Conservation (phyloP, 805 yeast species). For the Saturnispora ahearnii region DNA sequence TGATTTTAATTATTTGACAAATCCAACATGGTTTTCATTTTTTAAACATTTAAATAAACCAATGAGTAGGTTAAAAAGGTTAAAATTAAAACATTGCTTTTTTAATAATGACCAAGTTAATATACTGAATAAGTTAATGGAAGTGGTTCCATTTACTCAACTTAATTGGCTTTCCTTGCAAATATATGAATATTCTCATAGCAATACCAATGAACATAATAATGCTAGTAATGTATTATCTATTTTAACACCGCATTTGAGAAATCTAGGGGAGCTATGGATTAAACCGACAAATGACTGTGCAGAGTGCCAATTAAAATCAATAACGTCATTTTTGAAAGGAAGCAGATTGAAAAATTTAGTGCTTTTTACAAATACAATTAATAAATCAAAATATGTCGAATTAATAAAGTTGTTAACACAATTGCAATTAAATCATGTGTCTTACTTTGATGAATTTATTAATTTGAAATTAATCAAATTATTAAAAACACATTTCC, state of each 20-base stretch:
- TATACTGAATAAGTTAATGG: conserved; percentile 27
- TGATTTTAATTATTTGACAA: conserved; percentile 20
- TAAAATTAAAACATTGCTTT: conserved; percentile 20
- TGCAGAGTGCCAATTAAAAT: conserved; percentile 19
- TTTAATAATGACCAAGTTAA: conserved; percentile 16
- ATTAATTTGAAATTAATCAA: conserved; percentile 15
- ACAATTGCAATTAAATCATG: conserved; percentile 7
- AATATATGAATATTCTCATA: conserved; percentile 23
- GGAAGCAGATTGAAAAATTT: conserved; percentile 5
- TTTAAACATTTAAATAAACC: conserved; percentile 12
- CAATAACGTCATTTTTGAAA: conserved; percentile 8
- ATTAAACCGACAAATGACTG: conserved; percentile 24
- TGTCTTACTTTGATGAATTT: conserved; percentile 20
- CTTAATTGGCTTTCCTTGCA: conserved; percentile 15
- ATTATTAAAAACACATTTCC: conserved; percentile 21
- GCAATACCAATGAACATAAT: not conserved
- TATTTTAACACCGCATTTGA: conserved; percentile 15
- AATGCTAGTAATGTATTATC: conserved; percentile 9
- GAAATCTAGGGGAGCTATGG: conserved; percentile 14
- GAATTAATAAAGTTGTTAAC: conserved; percentile 7
- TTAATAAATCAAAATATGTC: conserved; percentile 12
- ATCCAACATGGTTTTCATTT: conserved; percentile 24
- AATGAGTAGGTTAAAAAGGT: conserved; percentile 9
- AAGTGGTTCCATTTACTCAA: conserved; percentile 27
- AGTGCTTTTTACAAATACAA: conserved; percentile 17